Percentiles rank a stretch among this genome's conserved stretches.
phyloP scores from a whole-genome alignment of 1,284 basidiomycete species.

The Cryptococcus hybrid region DNA sequence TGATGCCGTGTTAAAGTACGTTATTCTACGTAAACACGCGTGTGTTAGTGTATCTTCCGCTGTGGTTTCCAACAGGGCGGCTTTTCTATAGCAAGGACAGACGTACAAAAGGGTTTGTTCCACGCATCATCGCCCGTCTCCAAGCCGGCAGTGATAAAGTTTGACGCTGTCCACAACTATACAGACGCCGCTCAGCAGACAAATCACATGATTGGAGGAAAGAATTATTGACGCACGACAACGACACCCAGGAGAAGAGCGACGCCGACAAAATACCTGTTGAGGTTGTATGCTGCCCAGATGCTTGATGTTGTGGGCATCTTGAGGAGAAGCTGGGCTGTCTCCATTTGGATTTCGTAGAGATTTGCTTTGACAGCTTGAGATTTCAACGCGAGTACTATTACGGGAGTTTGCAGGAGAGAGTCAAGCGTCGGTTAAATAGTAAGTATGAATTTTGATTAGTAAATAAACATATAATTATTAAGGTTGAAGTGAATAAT shows the following conservation, averaged over 20 bases:
- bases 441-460: too few species aligned
- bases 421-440: too few species aligned
- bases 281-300: constrained; percentile 10
- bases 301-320: constrained; percentile 13
- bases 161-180: constrained; percentile 46
- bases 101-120: too few species aligned
- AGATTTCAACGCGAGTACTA: neutral
- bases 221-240: constrained; percentile 23
- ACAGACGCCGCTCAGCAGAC: neutral
- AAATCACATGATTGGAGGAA: constrained; percentile 15
- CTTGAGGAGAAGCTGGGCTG: constrained; percentile 18
- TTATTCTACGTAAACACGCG: constrained; percentile 34
- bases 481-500: too few species aligned
- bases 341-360: constrained; percentile 20
- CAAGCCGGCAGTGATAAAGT: constrained; percentile 44
- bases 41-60: too few species aligned
- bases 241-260: constrained; percentile 32
- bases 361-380: neutral
- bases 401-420: too few species aligned
- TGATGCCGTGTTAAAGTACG: constrained; percentile 56
- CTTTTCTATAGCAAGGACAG: too few species aligned
- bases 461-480: too few species aligned
- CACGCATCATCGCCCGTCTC: constrained; percentile 29
- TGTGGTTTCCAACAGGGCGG: too few species aligned
- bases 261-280: constrained; percentile 36